Evolutionary conservation across 768 basidiomycete genomes (phyloP), one percentile per base, ranked within the genome.

Genomic region (Leccinum subgranulosum): DNA sequence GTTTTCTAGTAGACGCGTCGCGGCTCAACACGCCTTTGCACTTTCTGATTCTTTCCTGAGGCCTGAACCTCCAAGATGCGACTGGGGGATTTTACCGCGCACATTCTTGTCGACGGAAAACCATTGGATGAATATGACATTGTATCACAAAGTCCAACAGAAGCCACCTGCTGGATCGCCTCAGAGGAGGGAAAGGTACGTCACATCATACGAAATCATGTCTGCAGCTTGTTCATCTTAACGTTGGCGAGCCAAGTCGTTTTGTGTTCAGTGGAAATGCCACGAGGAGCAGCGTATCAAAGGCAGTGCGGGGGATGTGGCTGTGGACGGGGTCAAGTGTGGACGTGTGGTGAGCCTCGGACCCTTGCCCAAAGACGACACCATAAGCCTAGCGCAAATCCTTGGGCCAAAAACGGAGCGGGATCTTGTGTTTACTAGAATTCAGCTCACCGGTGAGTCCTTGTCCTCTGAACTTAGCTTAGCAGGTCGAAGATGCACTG

Each of bases 1-100:
- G 34, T 59, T 80, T 73, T 65, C 88, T 3, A 17, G 34, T 3
- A 17, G 34, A 36, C 34, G 34, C 34, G 34, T 36, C 34, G 34
- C 34, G 34, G 17, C 10, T 12, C 31, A 33, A 33, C 31, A 14
- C 31, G 12, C 12, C 31, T 33, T n/a, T 21, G 12, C 6, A 45
- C n/a, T 45, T 45, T 7, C 8, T 21, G 12, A 12, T 21, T 45
- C 43, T 6, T 21, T 21, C 21, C 43, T 6, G n/a, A n/a, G n/a
- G n/a, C n/a, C n/a, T n/a, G 21, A 9, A 21, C 36, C 17, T 4
- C 36, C 17, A 8, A 33, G 36, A 41, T 41, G 39, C 39, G 4
- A 41, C 39, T 41, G 3, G 39, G n/a, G n/a, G n/a, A 9, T 17
- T 41, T 41, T n/a, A n/a, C 39, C 9, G 39, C 39, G n/a, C 9